Conservation (phyloP, 805 yeast genomes). For the Barnettozyma californica region DNA sequence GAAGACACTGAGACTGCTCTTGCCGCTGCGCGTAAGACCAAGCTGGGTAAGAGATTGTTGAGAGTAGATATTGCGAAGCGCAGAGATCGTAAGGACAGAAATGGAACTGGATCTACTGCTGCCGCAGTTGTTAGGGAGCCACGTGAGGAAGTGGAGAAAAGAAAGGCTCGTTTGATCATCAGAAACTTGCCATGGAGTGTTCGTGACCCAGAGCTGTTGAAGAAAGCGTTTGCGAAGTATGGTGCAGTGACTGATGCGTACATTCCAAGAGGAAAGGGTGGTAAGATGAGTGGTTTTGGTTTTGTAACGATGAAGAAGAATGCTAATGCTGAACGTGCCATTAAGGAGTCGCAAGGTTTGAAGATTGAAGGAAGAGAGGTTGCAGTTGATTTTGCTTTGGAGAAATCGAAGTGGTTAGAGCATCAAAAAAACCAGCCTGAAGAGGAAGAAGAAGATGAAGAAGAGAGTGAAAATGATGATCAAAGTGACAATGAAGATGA, state of each 20-base stretch:
- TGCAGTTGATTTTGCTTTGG: conserved; percentile 90
- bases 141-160: conserved; percentile 48
- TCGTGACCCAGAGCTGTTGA: conserved; percentile 67
- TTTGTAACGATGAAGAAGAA: conserved; percentile 85
- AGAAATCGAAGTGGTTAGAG: conserved; percentile 77
- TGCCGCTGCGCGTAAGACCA: conserved; percentile 55
- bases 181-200: conserved; percentile 97
- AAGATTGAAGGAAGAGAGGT: conserved; percentile 87
- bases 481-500: conserved; percentile 27
- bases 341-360: conserved; percentile 66
- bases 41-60: conserved; percentile 60
- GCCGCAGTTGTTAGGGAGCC: background rate
- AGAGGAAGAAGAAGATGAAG: conserved; percentile 29
- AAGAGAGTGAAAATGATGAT: conserved; percentile 29
- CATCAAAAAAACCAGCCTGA: conserved; percentile 41
- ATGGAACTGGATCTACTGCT: background rate
- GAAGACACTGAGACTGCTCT: conserved; percentile 82
- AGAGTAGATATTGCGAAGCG: conserved; percentile 87
- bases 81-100: conserved; percentile 61
- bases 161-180: conserved; percentile 81
- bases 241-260: conserved; percentile 87
- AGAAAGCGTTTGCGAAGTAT: conserved; percentile 62
- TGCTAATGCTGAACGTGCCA: conserved; percentile 72
- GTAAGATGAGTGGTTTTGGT: conserved; percentile 91
- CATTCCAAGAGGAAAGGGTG: conserved; percentile 84